These are phyloP conservation scores for Rhipidocladum racemiflorum DNA, from an alignment of 176 grass and related monocot species.

Conservation along the genomic window DNA sequence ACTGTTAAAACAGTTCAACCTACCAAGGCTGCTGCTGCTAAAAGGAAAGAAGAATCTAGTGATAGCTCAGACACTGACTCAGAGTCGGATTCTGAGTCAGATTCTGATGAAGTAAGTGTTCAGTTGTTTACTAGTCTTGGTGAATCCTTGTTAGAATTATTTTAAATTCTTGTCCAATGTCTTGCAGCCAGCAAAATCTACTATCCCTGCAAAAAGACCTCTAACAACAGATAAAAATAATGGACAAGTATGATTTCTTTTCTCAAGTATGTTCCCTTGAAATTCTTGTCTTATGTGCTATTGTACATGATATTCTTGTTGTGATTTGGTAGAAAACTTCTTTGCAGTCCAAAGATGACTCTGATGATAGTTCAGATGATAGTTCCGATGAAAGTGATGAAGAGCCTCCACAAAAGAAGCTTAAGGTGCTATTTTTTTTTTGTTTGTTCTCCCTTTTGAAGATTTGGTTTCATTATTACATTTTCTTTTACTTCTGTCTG, in stretches of 20 bases:
- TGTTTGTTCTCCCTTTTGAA: background rate
- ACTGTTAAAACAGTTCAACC: slow-evolving; percentile 35
- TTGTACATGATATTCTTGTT: slow-evolving; percentile 4
- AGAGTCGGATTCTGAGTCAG: slow-evolving; percentile 29
- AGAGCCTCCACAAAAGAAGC: slow-evolving; percentile 57
- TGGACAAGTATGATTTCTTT: slow-evolving; percentile 33
- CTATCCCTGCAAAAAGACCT: slow-evolving; percentile 30
- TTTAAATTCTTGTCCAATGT: background rate
- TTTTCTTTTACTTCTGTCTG: background rate
- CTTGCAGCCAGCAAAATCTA: slow-evolving; percentile 42
- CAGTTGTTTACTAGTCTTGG: background rate
- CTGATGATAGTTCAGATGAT: slow-evolving; percentile 49
- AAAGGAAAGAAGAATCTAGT: slow-evolving; percentile 43
- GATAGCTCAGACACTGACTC: slow-evolving; percentile 46
- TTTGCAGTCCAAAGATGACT: slow-evolving; percentile 33
- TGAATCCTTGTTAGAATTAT: background rate
- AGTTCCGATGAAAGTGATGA: slow-evolving; percentile 51
- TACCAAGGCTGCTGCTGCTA: slow-evolving; percentile 27
- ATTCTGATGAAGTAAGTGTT: slow-evolving; percentile 39
- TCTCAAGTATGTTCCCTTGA: slow-evolving; percentile 12
- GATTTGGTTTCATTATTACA: background rate
- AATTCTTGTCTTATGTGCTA: background rate
- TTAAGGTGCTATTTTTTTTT: slow-evolving; percentile 37
- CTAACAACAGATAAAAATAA: slow-evolving; percentile 28
- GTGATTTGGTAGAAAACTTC: background rate